These are phyloP conservation scores for Candida insectalens DNA, from an alignment of 805 yeast species.

Conservation along the genomic window DNA sequence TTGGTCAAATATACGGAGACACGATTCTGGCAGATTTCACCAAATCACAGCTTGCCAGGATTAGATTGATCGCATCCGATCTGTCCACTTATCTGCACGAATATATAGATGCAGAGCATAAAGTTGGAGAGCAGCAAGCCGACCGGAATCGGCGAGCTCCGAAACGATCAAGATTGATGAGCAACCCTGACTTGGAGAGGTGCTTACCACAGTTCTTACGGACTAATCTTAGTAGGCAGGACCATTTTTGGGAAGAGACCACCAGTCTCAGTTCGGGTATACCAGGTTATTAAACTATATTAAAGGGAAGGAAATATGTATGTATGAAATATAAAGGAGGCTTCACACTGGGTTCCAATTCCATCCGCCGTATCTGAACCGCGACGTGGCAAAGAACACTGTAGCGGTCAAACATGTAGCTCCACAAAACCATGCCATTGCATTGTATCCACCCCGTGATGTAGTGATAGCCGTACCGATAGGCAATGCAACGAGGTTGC, in stretches of 20 bases:
- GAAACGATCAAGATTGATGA: too few relatives aligned
- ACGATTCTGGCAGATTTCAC: neutral
- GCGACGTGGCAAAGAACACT: slow-evolving; percentile 9
- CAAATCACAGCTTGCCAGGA: too few relatives aligned
- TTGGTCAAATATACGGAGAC: neutral
- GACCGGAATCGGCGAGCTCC: too few relatives aligned
- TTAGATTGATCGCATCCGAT: too few relatives aligned
- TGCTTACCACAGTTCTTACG: too few relatives aligned
- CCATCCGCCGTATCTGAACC: slow-evolving; percentile 18
- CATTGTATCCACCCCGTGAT: slow-evolving; percentile 18
- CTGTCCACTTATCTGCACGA: neutral
- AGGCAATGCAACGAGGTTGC: slow-evolving; percentile 38
- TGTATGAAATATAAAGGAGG: too few relatives aligned
- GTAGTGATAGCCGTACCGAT: slow-evolving; percentile 28
- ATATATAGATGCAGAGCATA: neutral
- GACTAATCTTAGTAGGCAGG: too few relatives aligned
- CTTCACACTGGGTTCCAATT: slow-evolving; percentile 1
- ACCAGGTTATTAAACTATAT: too few relatives aligned
- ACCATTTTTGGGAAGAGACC: too few relatives aligned
- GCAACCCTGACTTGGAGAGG: too few relatives aligned
- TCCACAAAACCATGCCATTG: slow-evolving; percentile 25
- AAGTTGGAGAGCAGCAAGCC: neutral
- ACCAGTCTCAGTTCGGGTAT: too few relatives aligned
- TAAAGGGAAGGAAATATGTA: too few relatives aligned
- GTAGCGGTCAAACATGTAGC: slow-evolving; percentile 18